phyloP scores from a whole-genome alignment of 164 flowering plant genomes.

The Piper longum region DNA sequence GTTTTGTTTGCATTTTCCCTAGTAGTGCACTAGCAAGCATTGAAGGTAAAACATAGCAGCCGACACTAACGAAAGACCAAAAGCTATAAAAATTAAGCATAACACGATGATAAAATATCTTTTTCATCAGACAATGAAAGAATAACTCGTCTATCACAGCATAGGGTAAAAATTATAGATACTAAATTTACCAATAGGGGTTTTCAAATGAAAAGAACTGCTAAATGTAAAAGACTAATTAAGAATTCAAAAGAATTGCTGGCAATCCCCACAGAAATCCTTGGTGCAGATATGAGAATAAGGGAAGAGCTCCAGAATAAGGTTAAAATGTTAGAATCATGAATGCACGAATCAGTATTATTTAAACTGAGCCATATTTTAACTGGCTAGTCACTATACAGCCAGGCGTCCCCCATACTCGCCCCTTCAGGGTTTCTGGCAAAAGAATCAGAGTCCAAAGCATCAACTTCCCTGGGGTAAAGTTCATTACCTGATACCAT shows the following conservation, averaged over 20 bases:
- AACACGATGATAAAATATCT: background rate
- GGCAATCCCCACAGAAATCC: slow-evolving; percentile 7
- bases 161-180: background rate
- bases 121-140: background rate
- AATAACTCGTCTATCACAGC: background rate
- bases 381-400: slow-evolving; percentile 34
- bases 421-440: slow-evolving; percentile 20
- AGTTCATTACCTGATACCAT: background rate
- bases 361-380: slow-evolving; percentile 7
- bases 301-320: slow-evolving; percentile 1
- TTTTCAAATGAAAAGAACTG: slow-evolving; percentile 19
- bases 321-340: background rate
- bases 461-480: slow-evolving; percentile 3
- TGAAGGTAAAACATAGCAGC: too few relatives aligned
- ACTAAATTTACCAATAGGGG: background rate
- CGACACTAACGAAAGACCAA: too few relatives aligned
- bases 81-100: too few relatives aligned
- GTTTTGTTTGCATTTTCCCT: too few relatives aligned
- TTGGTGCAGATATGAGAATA: background rate
- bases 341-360: slow-evolving; percentile 2
- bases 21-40: too few relatives aligned
- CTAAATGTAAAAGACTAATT: slow-evolving; percentile 16
- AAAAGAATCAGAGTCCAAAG: slow-evolving; percentile 21
- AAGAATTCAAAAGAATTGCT: slow-evolving; percentile 15
- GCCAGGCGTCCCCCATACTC: slow-evolving; percentile 14